Evolutionary conservation across 768 basidiomycete species (phyloP), one percentile per base, ranked within the genome.

Genomic region (Rossbeevera mucosa): DNA sequence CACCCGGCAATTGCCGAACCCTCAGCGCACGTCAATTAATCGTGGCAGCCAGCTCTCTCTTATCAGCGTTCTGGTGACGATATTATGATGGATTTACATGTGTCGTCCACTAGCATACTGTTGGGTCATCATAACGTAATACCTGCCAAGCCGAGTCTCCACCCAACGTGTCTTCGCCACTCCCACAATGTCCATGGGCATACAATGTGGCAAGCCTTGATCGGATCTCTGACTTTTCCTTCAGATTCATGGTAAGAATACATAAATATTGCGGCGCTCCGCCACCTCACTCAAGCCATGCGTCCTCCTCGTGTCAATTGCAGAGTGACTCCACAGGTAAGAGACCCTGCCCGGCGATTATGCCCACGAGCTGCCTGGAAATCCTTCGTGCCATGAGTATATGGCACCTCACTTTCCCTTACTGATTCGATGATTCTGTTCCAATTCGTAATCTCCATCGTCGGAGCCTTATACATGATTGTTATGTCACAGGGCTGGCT

Each of bases 151-250:
- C 44, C 26, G 3, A 26, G 48, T 50, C 36, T 25, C 20, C 40
- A 41, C 25, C 29, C 55, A 56, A 50, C 57, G 56, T 65, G 50
- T 44, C 51, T 47, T 55, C 22, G 59, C n/a, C n/a, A n/a, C n/a
- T n/a, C n/a, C n/a, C n/a, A n/a, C n/a, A n/a, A n/a, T n/a, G n/a
- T n/a, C n/a, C n/a, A n/a, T n/a, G n/a, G n/a, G n/a, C n/a, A n/a
- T n/a, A n/a, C n/a, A n/a, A n/a, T n/a, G n/a, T 48, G 14, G 41
- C 49, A 11, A 48, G 31, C n/a, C 21, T 46, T 41, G 11, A 53
- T 47, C 25, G 48, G 44, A 61, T 59, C 62, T 25, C 22, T 55
- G 33, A n/a, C n/a, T n/a, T n/a, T 53, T 47, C 54, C 50, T 45
- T 45, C 40, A 28, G 25, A 57, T 31, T 28, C 48, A 52, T 56